phyloP scores from a whole-genome alignment of 768 basidiomycete species.

The Termitomyces eurrhizus region DNA sequence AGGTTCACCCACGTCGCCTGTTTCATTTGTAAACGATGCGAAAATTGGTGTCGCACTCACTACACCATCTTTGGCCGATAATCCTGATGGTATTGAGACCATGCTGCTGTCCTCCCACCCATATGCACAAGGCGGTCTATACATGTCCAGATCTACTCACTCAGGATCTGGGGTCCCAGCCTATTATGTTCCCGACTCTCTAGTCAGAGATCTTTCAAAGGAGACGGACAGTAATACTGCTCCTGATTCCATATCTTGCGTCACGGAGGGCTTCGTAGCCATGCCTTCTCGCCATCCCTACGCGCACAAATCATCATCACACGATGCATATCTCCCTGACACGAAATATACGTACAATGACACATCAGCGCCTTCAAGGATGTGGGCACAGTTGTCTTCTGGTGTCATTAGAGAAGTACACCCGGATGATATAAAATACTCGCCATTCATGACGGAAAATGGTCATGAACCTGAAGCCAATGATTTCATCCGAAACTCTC shows the following conservation, averaged over 20 bases:
- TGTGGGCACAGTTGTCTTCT: conserved; percentile 49
- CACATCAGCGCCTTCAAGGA: conserved; percentile 39
- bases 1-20: conserved; percentile 22
- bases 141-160: conserved; percentile 21
- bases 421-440: conserved; percentile 43
- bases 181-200: conserved; percentile 14
- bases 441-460: conserved; percentile 36
- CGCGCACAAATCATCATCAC: conserved; percentile 26
- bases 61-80: conserved; percentile 27
- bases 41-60: conserved; percentile 33
- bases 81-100: conserved; percentile 23
- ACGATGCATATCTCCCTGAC: conserved; percentile 32
- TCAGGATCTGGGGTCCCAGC: conserved; percentile 31
- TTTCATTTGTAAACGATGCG: conserved; percentile 23
- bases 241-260: conserved; percentile 23
- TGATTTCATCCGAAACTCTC: conserved; percentile 21
- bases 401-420: conserved; percentile 41
- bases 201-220: not conserved
- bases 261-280: conserved; percentile 25
- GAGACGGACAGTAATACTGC: conserved; percentile 4
- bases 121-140: conserved; percentile 43
- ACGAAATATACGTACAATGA: conserved; percentile 32
- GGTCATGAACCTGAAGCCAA: conserved; percentile 2
- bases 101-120: conserved; percentile 40
- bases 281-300: conserved; percentile 40